Evolutionary conservation across 2,329 filamentous ascomycete genomes (phyloP).

Genomic region (Epichloe gansuensis): DNA sequence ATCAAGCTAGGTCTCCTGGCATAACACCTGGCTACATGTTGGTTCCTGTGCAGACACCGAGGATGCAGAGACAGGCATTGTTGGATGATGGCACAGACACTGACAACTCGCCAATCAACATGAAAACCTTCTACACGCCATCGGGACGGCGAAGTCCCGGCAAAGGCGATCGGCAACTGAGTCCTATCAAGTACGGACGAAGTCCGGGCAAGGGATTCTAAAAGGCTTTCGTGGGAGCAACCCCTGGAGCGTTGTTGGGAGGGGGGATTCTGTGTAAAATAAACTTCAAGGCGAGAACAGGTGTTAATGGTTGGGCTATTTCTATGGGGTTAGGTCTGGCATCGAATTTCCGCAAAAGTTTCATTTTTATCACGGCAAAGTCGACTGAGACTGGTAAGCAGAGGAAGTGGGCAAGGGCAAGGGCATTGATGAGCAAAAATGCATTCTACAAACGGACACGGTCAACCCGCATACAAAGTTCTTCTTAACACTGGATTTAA

Average conservation of each 20-base stretch:
- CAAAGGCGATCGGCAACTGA: slow-evolving; percentile 36
- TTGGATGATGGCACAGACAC: slow-evolving; percentile 37
- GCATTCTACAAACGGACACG: background rate
- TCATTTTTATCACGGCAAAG: background rate
- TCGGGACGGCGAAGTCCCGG: slow-evolving; percentile 34
- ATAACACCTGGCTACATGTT: slow-evolving; percentile 34
- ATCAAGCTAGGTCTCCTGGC: slow-evolving; percentile 16
- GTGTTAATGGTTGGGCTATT: background rate
- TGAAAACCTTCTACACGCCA: slow-evolving; percentile 34
- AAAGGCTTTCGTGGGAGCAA: background rate
- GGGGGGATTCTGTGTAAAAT: background rate
- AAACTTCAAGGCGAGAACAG: background rate
- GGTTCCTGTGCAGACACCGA: slow-evolving; percentile 38
- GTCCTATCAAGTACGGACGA: slow-evolving; percentile 32
- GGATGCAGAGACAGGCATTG: slow-evolving; percentile 29
- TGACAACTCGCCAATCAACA: slow-evolving; percentile 34
- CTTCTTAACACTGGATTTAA: background rate
- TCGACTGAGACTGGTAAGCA: background rate
- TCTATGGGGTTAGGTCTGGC: background rate
- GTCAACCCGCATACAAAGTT: background rate
- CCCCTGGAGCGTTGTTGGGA: background rate
- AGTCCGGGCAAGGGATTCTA: slow-evolving; percentile 26
- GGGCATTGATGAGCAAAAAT: background rate
- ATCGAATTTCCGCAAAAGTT: background rate
- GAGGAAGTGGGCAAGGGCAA: background rate